Conservation (phyloP, 1,139 yeast genomes). For the Eremothecium coryli region DNA sequence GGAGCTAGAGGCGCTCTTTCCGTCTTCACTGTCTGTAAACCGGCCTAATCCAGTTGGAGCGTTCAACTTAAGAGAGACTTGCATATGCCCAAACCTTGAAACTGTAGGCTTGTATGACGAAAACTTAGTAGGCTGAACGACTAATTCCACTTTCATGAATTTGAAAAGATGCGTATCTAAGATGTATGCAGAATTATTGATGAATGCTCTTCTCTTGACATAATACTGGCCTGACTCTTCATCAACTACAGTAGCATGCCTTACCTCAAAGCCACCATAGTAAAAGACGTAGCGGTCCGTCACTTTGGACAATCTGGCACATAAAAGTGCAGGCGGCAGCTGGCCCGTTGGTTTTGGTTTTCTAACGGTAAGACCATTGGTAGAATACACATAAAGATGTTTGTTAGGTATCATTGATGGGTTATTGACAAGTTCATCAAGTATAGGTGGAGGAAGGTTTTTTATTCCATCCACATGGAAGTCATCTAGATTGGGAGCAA, state of each 20-base stretch:
- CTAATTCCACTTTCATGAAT: constrained; percentile 33
- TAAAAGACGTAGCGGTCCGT: constrained; percentile 35
- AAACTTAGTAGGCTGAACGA: constrained; percentile 35
- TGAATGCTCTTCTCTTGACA: constrained; percentile 30
- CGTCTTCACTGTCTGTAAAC: background rate
- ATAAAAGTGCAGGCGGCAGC: constrained; percentile 36
- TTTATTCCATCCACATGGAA: constrained; percentile 33
- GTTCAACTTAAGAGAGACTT: constrained; percentile 26
- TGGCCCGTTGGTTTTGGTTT: constrained; percentile 29
- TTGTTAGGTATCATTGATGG: constrained; percentile 34
- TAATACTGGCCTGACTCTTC: constrained; percentile 24
- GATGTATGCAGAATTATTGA: constrained; percentile 37
- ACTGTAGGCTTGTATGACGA: constrained; percentile 33
- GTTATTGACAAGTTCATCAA: constrained; percentile 32
- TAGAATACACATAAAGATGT: constrained; percentile 30
- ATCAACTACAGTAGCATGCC: constrained; percentile 27
- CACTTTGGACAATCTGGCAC: constrained; percentile 32
- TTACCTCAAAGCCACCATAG: constrained; percentile 41
- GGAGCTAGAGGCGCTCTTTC: constrained; percentile 4
- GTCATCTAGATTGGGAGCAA: constrained; percentile 31
- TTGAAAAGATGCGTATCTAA: constrained; percentile 34
- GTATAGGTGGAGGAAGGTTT: constrained; percentile 39
- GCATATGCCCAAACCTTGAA: constrained; percentile 41
- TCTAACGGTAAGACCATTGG: constrained; percentile 32
- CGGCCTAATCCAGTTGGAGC: background rate